Evolutionary conservation across 2,329 filamentous ascomycete species (phyloP).

Genomic region (Ramularia collo-cygni): DNA sequence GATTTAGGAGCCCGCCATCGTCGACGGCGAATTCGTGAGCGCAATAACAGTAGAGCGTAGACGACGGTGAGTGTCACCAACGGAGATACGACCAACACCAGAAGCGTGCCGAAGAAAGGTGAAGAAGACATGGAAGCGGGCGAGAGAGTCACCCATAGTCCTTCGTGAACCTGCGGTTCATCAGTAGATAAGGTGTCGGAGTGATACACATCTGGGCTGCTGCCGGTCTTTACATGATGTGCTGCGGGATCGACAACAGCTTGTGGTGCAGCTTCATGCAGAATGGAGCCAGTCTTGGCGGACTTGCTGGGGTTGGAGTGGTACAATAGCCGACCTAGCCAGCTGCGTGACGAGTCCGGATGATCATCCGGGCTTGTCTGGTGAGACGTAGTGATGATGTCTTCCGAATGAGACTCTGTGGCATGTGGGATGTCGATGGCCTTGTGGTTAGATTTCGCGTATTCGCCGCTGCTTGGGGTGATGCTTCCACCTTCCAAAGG

Average conservation of each 20-base stretch:
- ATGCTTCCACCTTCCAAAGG: slow-evolving; percentile 56
- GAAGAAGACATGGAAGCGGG: slow-evolving; percentile 81
- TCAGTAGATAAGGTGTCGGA: slow-evolving; percentile 1
- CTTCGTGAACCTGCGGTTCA: slow-evolving; percentile 50
- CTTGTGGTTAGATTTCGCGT: slow-evolving; percentile 40
- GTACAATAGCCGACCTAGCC: slow-evolving; percentile 23
- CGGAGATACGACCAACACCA: slow-evolving; percentile 95
- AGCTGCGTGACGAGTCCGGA: slow-evolving; percentile 16
- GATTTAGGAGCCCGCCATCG: slow-evolving; percentile 97
- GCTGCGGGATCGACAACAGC: slow-evolving; percentile 6
- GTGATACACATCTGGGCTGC: slow-evolving; percentile 1
- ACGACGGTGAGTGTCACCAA: slow-evolving; percentile 88
- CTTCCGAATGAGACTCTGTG: slow-evolving; percentile 11
- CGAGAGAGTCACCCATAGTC: slow-evolving; percentile 93
- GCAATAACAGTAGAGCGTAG: slow-evolving; percentile 78
- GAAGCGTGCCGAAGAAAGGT: slow-evolving; percentile 89
- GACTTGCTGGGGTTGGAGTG: slow-evolving; percentile 8
- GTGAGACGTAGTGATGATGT: slow-evolving; percentile 10
- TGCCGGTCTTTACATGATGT: slow-evolving; percentile 7
- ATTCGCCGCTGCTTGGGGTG: slow-evolving; percentile 67
- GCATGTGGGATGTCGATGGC: slow-evolving; percentile 16
- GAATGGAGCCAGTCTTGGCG: slow-evolving; percentile 6
- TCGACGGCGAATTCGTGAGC: slow-evolving; percentile 79
- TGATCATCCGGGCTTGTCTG: slow-evolving; percentile 11
- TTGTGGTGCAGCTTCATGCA: slow-evolving; percentile 8